Evolutionary conservation across 1,284 basidiomycete genomes (phyloP), one percentile per base, ranked within the genome.

Genomic region (Leucoagaricus sp.): DNA sequence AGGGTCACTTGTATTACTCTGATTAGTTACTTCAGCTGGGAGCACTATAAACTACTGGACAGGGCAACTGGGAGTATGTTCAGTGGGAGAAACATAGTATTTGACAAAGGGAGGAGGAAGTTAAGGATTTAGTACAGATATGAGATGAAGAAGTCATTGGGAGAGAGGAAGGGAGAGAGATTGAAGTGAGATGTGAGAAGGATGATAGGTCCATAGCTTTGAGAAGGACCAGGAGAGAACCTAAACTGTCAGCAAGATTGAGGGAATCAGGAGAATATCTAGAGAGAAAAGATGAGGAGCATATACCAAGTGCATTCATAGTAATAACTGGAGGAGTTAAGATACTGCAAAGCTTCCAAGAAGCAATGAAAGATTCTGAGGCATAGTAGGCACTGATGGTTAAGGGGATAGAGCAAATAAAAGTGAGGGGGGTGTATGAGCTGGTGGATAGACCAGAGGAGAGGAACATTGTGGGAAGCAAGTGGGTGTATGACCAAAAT

Each of bases 11-110:
- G 65, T 29, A 62, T 60, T 6, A 31, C 49, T 6, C 25, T 69
- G 28, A 58, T 70, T 13, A 65, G 67, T 0, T 71, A 67, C 46
- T 63, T 58, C 26, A 49, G 58, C 0, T 49, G 58, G 0, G 63
- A 62, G 2, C 58, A 55, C 0, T 70, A 70, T 38, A 55, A 58
- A 8, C 36, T 70, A 3, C 64, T 61, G 31, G 55, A 67, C 45
- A 15, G 49, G 0, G 4, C 25, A 0, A 45, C 53, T 0, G 59
- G 61, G 26, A 62, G 6, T 25, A 17, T 47, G 15, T 38, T 63
- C 25, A 50, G 19, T 8, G 58, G 53, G 0, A 46, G 62, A 8
- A 65, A 70, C 42, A 65, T 70, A 4, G 57, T 65, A 13, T 70
- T 70, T 38, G 63, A 69, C 13, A 65, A 70, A 31, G 65, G 61